Conservation (phyloP, 495 filamentous ascomycete genomes). For the Daldinia caldariorum region DNA sequence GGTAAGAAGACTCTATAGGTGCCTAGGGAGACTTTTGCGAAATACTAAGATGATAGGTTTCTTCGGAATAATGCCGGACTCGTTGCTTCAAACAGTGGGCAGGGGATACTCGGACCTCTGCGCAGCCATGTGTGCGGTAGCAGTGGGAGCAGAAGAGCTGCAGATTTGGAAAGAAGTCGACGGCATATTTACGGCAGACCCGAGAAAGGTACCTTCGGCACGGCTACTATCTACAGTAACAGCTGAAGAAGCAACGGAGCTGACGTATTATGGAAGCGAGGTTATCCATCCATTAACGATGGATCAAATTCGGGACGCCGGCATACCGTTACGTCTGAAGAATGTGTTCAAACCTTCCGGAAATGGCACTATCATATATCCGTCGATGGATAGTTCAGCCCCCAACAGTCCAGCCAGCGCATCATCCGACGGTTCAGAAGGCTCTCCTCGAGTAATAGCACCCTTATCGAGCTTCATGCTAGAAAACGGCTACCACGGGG, state of each 20-base stretch:
- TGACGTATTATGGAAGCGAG: slow-evolving; percentile 65
- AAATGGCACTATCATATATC: slow-evolving; percentile 53
- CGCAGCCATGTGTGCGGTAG: slow-evolving; percentile 61
- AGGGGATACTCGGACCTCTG: slow-evolving; percentile 65
- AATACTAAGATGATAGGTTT: slow-evolving; percentile 55
- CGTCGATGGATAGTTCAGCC: slow-evolving; percentile 30
- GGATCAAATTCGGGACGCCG: slow-evolving; percentile 54
- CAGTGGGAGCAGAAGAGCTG: slow-evolving; percentile 58
- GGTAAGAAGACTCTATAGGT: slow-evolving; percentile 25
- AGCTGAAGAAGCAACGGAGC: slow-evolving; percentile 62
- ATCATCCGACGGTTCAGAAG: slow-evolving; percentile 15
- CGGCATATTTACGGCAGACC: slow-evolving; percentile 67
- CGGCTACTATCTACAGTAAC: slow-evolving; percentile 60
- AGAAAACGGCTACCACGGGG: slow-evolving; percentile 51
- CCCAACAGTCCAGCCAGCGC: slow-evolving; percentile 26
- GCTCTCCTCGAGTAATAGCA: slow-evolving; percentile 9
- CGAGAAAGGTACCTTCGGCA: slow-evolving; percentile 63
- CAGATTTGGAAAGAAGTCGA: slow-evolving; percentile 68
- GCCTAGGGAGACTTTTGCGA: slow-evolving; percentile 15
- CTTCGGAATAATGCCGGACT: slow-evolving; percentile 61
- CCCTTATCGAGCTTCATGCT: slow-evolving; percentile 49
- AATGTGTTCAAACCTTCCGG: slow-evolving; percentile 55
- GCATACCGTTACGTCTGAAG: slow-evolving; percentile 53
- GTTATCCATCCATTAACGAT: slow-evolving; percentile 58
- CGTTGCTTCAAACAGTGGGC: slow-evolving; percentile 57